A percentile compares a stretch with the other conserved stretches of the same genome.
Evolutionary conservation across 768 basidiomycete genomes (phyloP).

Genomic region (Coprinellus micaceus): DNA sequence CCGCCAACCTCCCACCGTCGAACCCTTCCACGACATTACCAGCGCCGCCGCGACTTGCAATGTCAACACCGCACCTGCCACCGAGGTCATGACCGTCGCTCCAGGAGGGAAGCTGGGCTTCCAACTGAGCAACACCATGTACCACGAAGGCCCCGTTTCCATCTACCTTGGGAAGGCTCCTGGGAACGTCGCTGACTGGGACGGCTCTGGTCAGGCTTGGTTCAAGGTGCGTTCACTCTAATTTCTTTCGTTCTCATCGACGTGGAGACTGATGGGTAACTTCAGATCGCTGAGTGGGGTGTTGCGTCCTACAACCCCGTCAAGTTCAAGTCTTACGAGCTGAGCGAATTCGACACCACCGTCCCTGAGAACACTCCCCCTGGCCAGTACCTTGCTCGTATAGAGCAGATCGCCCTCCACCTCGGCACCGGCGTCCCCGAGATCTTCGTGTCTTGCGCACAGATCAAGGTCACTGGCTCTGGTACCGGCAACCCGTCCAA

Average conservation of each 20-base stretch:
- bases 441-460: slow-evolving; percentile 47
- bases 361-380: slow-evolving; percentile 37
- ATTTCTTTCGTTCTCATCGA: slow-evolving; percentile 13
- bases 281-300: slow-evolving; percentile 40
- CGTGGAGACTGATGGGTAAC: background rate
- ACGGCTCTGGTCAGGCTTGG: slow-evolving; percentile 36
- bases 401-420: slow-evolving; percentile 47
- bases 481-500: slow-evolving; percentile 42
- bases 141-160: slow-evolving; percentile 25
- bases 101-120: slow-evolving; percentile 30
- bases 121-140: slow-evolving; percentile 21
- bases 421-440: slow-evolving; percentile 39
- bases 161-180: slow-evolving; percentile 36
- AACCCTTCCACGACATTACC: slow-evolving; percentile 20
- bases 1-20: slow-evolving; percentile 21
- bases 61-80: slow-evolving; percentile 22
- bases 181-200: slow-evolving; percentile 26
- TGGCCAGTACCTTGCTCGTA: slow-evolving; percentile 44
- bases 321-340: slow-evolving; percentile 28
- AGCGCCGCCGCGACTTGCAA: slow-evolving; percentile 26
- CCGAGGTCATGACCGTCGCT: slow-evolving; percentile 24
- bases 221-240: slow-evolving; percentile 30
- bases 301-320: slow-evolving; percentile 34
- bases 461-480: slow-evolving; percentile 41
- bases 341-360: slow-evolving; percentile 34